Base-by-base conservation (phyloP, 202 grass and related monocot species). In the Schoenoplectus triqueter region DNA sequence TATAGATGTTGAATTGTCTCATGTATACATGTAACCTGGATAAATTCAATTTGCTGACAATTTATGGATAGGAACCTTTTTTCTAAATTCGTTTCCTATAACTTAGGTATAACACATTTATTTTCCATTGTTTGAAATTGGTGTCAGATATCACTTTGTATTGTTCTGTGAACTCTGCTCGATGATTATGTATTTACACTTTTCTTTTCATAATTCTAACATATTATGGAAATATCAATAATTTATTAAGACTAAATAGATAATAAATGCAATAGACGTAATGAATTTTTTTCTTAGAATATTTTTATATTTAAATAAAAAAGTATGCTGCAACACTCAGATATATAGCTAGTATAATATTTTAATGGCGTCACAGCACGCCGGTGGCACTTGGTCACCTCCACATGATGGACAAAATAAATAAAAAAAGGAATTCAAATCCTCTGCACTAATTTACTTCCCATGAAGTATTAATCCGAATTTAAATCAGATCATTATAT, bases 361-460 rank as follows among this genome's bases (percentile, higher is more conserved):
- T 46, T 41, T 83, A 21, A 64, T 71, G 5, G n/a, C 22, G 66
- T 83, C 62, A 83, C 66, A 59, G 47, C 21, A 71, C 14, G 81
- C 66, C 81, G 65, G 81, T 83, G 66, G 46, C 65, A 9, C 11
- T 6, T 83, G 20, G 81, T 71, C 66, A 83, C 70, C 52, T 15
- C 64, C 81, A 70, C 50, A 69, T 69, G 15, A 83, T 70, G 64
- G 44, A 18, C 0, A 59, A 59, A 14, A 56, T 10, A 11, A 56
- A 56, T 11, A 56, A 56, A 11, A 11, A 56, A 14, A 56, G 13
- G 31, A 31, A 31, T 31, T 31, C 31, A 31, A 31, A 31, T 31
- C 31, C 31, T 31, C 31, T 31, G 31, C 31, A 31, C 31, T 31
- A 31, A 31, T 31, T 31, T 31, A 31, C 31, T 31, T 31, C 31